Conservation (phyloP, 2,329 filamentous ascomycete species). For the Macroventuria anomochaeta region DNA sequence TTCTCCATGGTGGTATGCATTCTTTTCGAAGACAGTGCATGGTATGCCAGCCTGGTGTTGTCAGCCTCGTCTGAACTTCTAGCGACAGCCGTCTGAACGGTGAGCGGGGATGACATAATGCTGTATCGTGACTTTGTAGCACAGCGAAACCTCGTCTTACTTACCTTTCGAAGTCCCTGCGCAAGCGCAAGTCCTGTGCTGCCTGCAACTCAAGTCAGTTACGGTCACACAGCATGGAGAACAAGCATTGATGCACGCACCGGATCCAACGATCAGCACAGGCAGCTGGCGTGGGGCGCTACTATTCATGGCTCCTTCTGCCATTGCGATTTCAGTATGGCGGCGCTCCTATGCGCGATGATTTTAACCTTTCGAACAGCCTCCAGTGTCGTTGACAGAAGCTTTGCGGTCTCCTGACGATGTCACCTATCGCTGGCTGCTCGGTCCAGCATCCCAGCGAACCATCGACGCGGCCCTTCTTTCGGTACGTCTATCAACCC, state of each 20-base stretch:
- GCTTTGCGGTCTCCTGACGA: slow-evolving; percentile 3
- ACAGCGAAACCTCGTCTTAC: slow-evolving; percentile 9
- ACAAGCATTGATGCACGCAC: slow-evolving; percentile 23
- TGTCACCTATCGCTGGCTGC: background rate
- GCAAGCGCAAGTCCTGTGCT: slow-evolving; percentile 47
- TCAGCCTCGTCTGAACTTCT: slow-evolving; percentile 10
- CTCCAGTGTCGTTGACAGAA: slow-evolving; percentile 9
- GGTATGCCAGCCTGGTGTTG: slow-evolving; percentile 38
- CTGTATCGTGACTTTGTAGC: slow-evolving; percentile 1
- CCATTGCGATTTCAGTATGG: slow-evolving; percentile 3
- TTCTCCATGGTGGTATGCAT: slow-evolving; percentile 54
- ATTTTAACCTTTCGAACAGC: background rate
- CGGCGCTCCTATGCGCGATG: background rate
- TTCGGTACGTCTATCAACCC: background rate
- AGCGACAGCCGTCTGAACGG: background rate
- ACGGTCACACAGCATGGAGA: background rate
- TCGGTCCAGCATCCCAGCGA: slow-evolving; percentile 6
- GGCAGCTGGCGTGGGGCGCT: slow-evolving; percentile 17
- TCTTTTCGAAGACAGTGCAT: slow-evolving; percentile 65
- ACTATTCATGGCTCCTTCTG: background rate
- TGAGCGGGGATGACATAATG: slow-evolving; percentile 4
- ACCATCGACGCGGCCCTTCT: slow-evolving; percentile 1
- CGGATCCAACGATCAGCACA: slow-evolving; percentile 44
- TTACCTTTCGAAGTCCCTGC: slow-evolving; percentile 45
- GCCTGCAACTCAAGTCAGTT: slow-evolving; percentile 34